Percentiles rank a stretch among this genome's conserved stretches.
phyloP scores from a whole-genome alignment of 2,329 filamentous ascomycete species.

The Curvularia lunata region DNA sequence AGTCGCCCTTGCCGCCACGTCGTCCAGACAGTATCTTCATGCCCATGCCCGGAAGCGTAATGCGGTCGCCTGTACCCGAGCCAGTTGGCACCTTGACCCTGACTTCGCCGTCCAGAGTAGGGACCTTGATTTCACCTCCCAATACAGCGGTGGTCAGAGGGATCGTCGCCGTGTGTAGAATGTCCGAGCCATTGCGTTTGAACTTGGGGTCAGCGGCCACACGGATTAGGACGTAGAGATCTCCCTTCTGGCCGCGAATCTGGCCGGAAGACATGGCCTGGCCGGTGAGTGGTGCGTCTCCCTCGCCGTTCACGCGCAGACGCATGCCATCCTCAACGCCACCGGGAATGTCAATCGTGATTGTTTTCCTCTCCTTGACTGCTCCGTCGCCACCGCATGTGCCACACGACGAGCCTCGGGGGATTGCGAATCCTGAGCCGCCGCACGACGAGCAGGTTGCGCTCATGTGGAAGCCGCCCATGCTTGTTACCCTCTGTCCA shows the following conservation, averaged over 20 bases:
- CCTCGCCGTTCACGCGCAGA: conserved; percentile 81
- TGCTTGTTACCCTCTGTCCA: conserved; percentile 83
- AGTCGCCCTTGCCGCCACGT: conserved; percentile 75
- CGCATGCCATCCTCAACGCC: conserved; percentile 98
- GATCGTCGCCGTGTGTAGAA: conserved; percentile 89
- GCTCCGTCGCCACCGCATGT: conserved; percentile 84
- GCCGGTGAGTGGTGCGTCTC: conserved; percentile 83
- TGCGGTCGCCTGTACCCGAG: conserved; percentile 88
- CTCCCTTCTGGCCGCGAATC: conserved; percentile 72
- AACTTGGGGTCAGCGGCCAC: conserved; percentile 92
- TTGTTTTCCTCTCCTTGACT: conserved; percentile 78
- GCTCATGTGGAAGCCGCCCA: conserved; percentile 96
- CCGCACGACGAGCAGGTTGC: conserved; percentile 83
- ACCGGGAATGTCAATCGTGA: conserved; percentile 89
- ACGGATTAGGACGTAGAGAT: conserved; percentile 88
- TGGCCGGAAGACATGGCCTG: conserved; percentile 67
- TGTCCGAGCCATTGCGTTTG: conserved; percentile 83
- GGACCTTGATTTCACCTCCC: conserved; percentile 86
- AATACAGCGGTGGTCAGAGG: conserved; percentile 92
- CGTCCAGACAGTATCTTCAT: conserved; percentile 77
- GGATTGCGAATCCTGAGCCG: conserved; percentile 77
- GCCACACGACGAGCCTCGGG: conserved; percentile 79
- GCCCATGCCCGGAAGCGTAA: conserved; percentile 87
- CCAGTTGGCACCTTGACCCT: conserved; percentile 91
- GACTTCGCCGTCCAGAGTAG: conserved; percentile 88